Base-by-base conservation (phyloP, 805 yeast genomes). In the Tetrapisispora iriomotensis region DNA sequence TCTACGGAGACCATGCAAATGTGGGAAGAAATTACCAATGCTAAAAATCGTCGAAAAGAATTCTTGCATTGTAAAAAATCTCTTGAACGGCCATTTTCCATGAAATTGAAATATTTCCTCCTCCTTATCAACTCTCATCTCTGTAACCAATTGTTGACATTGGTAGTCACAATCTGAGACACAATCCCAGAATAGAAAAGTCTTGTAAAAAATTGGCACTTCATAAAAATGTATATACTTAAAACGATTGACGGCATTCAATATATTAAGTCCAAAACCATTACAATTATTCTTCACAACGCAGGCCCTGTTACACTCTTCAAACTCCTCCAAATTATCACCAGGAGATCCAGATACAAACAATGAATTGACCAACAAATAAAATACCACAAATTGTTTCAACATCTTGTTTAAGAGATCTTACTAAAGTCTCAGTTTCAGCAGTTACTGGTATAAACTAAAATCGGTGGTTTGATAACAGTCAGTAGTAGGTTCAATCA, bases 71-170 rank as follows among this genome's bases (percentile, higher is more conserved):
- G 94, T 94, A n/a, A 71, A 61, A 0, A 82, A 54, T 36, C 98
- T 69, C 14, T 67, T 45, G 53, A 92, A 92, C 2, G 97, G 97
- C 98, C 98, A 92, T 64, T 92, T 92, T 0, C 98, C 98, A 60
- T 92, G 96, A 62, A 85, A 92, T 58, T 92, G 98, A 29, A 71
- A 70, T 0, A 85, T 64, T 40, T 76, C 79, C 43, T 71, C 68
- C n/a, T 70, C 67, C 2, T 61, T 46, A 0, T 41, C 47, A 13
- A 64, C 60, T 18, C 95, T 66, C 28, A 72, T 64, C 2, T 54
- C 51, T 0, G 95, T 87, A 33, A 90, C 66, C 8, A 75, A 56
- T 40, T 86, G 77, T 59, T 92, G 97, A 58, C 98, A 92, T 49
- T 78, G 82, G 60, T 92, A 92, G 61, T 92, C 97, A 62, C 98